These are phyloP conservation scores for Priceomyces medius DNA, from an alignment of 805 yeast species.

Conservation along the genomic window DNA sequence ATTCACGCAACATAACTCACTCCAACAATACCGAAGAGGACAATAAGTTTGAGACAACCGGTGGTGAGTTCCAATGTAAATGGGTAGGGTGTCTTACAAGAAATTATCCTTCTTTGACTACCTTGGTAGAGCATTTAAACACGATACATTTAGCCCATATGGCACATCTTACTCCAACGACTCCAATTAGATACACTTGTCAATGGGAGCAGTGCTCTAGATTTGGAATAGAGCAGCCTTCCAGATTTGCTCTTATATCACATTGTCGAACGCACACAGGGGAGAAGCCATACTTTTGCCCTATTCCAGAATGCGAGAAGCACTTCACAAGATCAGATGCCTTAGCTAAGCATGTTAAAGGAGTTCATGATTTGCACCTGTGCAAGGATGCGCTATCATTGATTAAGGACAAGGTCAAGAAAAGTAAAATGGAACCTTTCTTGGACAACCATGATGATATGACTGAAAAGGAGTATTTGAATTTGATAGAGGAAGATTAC, in stretches of 20 bases:
- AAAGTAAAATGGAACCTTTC: constrained; percentile 26
- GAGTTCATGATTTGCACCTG: constrained; percentile 55
- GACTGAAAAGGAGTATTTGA: constrained; percentile 27
- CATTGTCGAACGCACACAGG: constrained; percentile 69
- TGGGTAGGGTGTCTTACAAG: constrained; percentile 31
- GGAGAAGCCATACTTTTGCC: constrained; percentile 64
- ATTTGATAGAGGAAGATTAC: constrained; percentile 32
- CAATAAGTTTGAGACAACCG: neutral
- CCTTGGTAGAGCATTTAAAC: constrained; percentile 33
- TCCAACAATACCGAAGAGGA: no score
- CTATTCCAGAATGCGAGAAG: constrained; percentile 63
- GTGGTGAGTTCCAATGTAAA: constrained; percentile 21
- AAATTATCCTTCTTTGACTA: constrained; percentile 19
- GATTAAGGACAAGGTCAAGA: constrained; percentile 29
- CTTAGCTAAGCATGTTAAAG: constrained; percentile 59
- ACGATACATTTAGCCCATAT: constrained; percentile 26
- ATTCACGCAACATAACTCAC: no score
- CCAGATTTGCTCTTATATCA: constrained; percentile 56
- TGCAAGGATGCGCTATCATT: constrained; percentile 31
- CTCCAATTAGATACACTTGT: constrained; percentile 46
- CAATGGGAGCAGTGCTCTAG: constrained; percentile 62
- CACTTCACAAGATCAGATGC: constrained; percentile 61
- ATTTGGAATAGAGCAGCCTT: constrained; percentile 51
- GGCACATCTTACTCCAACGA: constrained; percentile 17
- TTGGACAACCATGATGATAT: constrained; percentile 22